Percentiles rank a stretch among this genome's conserved stretches.
phyloP scores from a whole-genome alignment of 176 grass and related monocot species.

The barley (Hordeum vulgare) region MorexV3_pseudomolecules_assembly NC_058524.1:422027812-422028311 shows the following conservation, averaged over 20 bases:
- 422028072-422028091: not conserved
- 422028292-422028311: not conserved
- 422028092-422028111: not conserved
- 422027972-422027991: constrained; percentile 9
- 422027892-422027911: constrained; percentile 10
- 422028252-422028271: not conserved
- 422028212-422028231: constrained; percentile 39
- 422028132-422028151: not conserved
- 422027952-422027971: constrained; percentile 90
- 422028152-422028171: constrained; percentile 7
- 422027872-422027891: not conserved
- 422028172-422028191: constrained; percentile 89
- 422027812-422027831: constrained; percentile 70
- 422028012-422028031: not conserved
- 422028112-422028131: not conserved
- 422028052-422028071: not conserved
- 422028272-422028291: not conserved
- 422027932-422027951: constrained; percentile 81
- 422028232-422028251: not conserved
- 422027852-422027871: constrained; percentile 10
- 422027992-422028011: constrained; percentile 3
- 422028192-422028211: constrained; percentile 64
- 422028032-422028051: not conserved
- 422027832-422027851: constrained; percentile 48
- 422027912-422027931: not conserved